Evolutionary conservation across 345 rosid species (phyloP).

Genomic region (Brassica nigra): DNA sequence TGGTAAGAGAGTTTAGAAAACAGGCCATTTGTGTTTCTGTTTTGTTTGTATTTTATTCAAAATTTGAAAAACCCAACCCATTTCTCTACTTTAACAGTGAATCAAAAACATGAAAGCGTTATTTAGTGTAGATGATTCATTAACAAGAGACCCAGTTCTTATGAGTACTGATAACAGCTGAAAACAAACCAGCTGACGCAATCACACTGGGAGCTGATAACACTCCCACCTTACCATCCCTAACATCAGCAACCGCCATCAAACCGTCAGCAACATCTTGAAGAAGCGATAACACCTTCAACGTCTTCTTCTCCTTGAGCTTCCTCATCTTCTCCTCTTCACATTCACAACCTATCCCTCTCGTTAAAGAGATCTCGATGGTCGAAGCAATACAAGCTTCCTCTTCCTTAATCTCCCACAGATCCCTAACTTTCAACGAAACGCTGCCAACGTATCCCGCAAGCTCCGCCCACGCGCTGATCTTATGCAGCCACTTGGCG

Average conservation of each 20-base stretch:
- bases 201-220: conserved; percentile 57
- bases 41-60: conserved; percentile 22
- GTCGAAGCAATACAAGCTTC: conserved; percentile 56
- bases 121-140: conserved; percentile 16
- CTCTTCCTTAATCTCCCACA: conserved; percentile 55
- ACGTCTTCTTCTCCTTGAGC: conserved; percentile 64
- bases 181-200: conserved; percentile 75
- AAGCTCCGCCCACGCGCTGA: conserved; percentile 86
- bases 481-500: conserved; percentile 51
- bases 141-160: conserved; percentile 91
- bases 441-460: conserved; percentile 77
- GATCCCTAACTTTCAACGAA: conserved; percentile 66
- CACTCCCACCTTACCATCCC: conserved; percentile 61
- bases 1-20: conserved; percentile 15
- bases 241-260: conserved; percentile 77
- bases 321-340: conserved; percentile 57
- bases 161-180: conserved; percentile 84
- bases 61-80: not conserved
- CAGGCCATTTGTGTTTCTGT: conserved; percentile 8
- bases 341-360: conserved; percentile 48
- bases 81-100: not conserved
- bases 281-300: conserved; percentile 73
- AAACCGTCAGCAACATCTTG: conserved; percentile 90
- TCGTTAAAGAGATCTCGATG: conserved; percentile 52
- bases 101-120: conserved; percentile 11